Evolutionary conservation across 2,329 filamentous ascomycete genomes (phyloP).

Genomic region (Hypoxylon sp.): DNA sequence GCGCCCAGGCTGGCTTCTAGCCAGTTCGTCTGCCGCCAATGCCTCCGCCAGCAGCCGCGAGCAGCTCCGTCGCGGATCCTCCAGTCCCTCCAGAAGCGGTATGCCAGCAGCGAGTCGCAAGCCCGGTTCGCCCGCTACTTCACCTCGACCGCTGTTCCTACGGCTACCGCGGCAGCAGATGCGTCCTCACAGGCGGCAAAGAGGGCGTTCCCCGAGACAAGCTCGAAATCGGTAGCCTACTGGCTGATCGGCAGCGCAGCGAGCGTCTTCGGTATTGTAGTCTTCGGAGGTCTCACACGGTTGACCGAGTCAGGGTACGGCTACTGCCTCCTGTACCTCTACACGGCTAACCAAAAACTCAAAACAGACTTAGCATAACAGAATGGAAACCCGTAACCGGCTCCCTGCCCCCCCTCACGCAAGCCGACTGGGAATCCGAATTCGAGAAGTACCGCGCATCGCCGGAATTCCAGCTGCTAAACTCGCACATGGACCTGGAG

Average conservation of each 20-base stretch:
- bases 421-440: conserved; percentile 89
- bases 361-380: conserved; percentile 88
- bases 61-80: conserved; percentile 58
- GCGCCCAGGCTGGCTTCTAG: conserved; percentile 58
- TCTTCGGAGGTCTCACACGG: conserved; percentile 93
- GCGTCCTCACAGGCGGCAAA: conserved; percentile 51
- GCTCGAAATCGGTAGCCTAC: conserved; percentile 84
- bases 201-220: conserved; percentile 70
- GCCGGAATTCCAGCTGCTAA: conserved; percentile 92
- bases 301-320: conserved; percentile 93
- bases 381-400: conserved; percentile 99
- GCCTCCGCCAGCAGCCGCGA: conserved; percentile 54
- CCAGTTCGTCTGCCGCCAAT: conserved; percentile 66
- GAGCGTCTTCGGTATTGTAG: conserved; percentile 96
- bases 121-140: conserved; percentile 50
- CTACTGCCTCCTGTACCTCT: neutral
- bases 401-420: conserved; percentile 84
- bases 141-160: conserved; percentile 38
- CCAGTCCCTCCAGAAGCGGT: conserved; percentile 56
- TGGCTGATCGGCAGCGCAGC: conserved; percentile 93
- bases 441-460: conserved; percentile 93
- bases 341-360: neutral
- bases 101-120: conserved; percentile 54
- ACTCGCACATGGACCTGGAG: conserved; percentile 90
- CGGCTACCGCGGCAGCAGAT: neutral